A percentile compares a stretch with the other conserved stretches of the same genome.
These are phyloP conservation scores for Collybia nuda DNA, from an alignment of 768 basidiomycete genomes.

Conservation along the genomic window DNA sequence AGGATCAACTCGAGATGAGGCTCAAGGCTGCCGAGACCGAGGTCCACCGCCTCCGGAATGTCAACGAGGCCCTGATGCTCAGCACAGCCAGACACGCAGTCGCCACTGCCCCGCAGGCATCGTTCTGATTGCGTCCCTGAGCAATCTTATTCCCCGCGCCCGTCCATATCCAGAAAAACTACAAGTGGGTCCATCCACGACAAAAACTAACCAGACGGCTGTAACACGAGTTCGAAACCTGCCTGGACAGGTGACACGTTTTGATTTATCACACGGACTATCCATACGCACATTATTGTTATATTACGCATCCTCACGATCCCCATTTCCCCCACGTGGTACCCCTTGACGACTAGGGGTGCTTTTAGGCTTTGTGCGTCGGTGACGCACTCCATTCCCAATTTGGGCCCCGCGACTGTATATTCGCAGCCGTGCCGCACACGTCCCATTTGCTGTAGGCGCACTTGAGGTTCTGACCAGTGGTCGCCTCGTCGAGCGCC, in stretches of 20 bases:
- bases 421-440: constrained; percentile 62
- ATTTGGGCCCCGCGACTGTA: constrained; percentile 26
- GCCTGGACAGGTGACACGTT: constrained; percentile 57
- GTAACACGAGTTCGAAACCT: constrained; percentile 43
- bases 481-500: constrained; percentile 31
- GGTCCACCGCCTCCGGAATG: constrained; percentile 76
- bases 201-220: constrained; percentile 27
- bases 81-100: constrained; percentile 70
- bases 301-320: constrained; percentile 47
- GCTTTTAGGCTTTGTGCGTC: constrained; percentile 37
- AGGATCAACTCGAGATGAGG: constrained; percentile 70
- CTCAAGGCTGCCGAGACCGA: constrained; percentile 79
- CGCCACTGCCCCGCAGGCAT: constrained; percentile 29
- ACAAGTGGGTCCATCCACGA: constrained; percentile 9
- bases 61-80: constrained; percentile 90
- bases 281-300: constrained; percentile 34
- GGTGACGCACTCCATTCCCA: constrained; percentile 31
- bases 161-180: constrained; percentile 6
- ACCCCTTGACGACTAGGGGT: constrained; percentile 22
- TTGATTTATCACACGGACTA: constrained; percentile 56
- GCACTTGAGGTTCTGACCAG: constrained; percentile 35
- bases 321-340: constrained; percentile 26
- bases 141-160: constrained; percentile 3
- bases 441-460: constrained; percentile 24
- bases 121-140: constrained; percentile 16